A percentile compares a stretch with the other conserved stretches of the same genome.
Conservation (phyloP, 495 filamentous ascomycete species). For the Penicillium paxilli region DNA sequence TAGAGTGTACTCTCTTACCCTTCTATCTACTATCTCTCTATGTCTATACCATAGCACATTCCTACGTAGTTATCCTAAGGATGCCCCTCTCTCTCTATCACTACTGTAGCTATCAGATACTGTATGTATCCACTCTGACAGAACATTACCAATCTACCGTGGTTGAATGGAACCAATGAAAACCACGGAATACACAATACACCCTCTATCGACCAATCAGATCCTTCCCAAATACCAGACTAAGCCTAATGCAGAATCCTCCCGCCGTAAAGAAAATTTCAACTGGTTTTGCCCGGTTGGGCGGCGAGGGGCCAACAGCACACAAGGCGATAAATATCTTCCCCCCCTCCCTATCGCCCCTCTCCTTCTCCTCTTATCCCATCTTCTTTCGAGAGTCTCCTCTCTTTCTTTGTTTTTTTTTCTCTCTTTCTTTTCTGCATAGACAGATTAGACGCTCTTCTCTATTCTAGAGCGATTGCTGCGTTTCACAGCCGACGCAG, state of each 20-base stretch:
- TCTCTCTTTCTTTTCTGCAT: conserved; percentile 40
- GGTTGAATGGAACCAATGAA: conserved; percentile 22
- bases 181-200: conserved; percentile 11
- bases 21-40: too few species aligned
- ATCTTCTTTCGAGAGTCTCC: conserved; percentile 42
- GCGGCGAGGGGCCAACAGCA: conserved; percentile 32
- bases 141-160: too few species aligned
- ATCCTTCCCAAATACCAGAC: not conserved
- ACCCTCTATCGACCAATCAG: conserved; percentile 14
- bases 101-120: too few species aligned
- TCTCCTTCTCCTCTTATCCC: conserved; percentile 24
- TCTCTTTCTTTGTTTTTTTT: conserved; percentile 39
- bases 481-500: conserved; percentile 38
- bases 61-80: too few species aligned
- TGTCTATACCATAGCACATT: too few species aligned
- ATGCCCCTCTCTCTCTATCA: too few species aligned
- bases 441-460: conserved; percentile 42
- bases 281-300: conserved; percentile 14
- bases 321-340: conserved; percentile 50
- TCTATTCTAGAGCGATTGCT: conserved; percentile 38
- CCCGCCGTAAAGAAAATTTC: conserved; percentile 32
- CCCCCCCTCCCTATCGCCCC: conserved; percentile 26
- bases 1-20: too few species aligned
- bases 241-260: conserved; percentile 6
- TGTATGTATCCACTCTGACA: too few species aligned